Evolutionary conservation across 2,329 filamentous ascomycete genomes (phyloP), one percentile per base, ranked within the genome.

Genomic region (Tolypocladium guangdongense): DNA sequence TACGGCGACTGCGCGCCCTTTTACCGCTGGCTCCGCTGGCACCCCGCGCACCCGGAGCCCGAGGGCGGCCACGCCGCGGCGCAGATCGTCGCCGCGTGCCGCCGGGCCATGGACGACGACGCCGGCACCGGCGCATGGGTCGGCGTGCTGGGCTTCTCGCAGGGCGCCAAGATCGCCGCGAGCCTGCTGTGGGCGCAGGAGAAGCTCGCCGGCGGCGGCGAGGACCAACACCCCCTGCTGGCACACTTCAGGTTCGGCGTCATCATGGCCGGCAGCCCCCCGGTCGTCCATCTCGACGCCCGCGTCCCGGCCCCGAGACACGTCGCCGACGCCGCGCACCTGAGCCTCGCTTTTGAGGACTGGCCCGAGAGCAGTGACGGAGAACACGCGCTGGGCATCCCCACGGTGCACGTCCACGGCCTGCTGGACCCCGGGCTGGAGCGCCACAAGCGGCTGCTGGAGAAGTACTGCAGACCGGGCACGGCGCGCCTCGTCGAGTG

Each of bases 1-100:
- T 91, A 88, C 66, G 78, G 76, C 46, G 76, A 82, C 56, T 78
- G 74, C 55, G 86, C 78, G 0, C 87, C 87, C 2, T 91, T 88
- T 65, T 73, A 73, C 58, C 71, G 75, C 55, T 79, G 76, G 76
- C 71, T 88, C 52, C 76, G 83, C 50, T 88, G 83, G 81, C 68
- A 80, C 37, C 75, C 76, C 3, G 74, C 80, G 22, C 81, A 86
- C 54, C 63, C 74, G 4, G 70, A 75, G 47, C 68, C 81, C 54
- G 72, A 77, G 55, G 60, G 63, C 7, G 62, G 64, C 2, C 24
- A 32, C 1, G 72, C 71, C 20, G 63, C 73, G 11, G 64, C 64
- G 39, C 67, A 71, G 55, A 71, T 77, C 52, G 66, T 75, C 52
- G 57, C 61, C 41, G 54, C 64, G n/a, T 65, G 77, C 24, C 63